These are phyloP conservation scores for Gnomoniopsis sp. DNA, from an alignment of 2,329 filamentous ascomycete species.

Conservation along the genomic window DNA sequence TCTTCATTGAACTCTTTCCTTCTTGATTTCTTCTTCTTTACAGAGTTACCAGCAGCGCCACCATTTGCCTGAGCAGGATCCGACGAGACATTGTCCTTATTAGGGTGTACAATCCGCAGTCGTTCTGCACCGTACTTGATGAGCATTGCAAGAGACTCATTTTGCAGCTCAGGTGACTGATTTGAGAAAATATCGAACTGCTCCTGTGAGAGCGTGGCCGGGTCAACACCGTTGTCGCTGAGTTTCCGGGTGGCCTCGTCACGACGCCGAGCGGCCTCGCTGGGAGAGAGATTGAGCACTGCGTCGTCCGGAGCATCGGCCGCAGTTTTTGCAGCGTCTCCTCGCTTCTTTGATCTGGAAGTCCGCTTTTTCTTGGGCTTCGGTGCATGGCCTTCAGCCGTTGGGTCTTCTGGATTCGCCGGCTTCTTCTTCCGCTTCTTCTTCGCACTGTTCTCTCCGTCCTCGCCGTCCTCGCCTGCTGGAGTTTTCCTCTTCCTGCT, in stretches of 20 bases:
- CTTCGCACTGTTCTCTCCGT: constrained; percentile 20
- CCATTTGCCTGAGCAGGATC: constrained; percentile 15
- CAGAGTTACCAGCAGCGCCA: constrained; percentile 20
- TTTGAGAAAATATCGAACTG: constrained; percentile 60
- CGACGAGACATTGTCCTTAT: constrained; percentile 28
- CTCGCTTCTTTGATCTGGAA: constrained; percentile 13
- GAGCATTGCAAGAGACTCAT: constrained; percentile 53
- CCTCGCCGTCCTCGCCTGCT: constrained; percentile 3
- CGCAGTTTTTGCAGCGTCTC: constrained; percentile 13
- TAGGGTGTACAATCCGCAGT: constrained; percentile 54
- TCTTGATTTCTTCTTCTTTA: constrained; percentile 25
- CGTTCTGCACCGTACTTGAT: constrained; percentile 55
- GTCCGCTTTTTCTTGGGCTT: constrained; percentile 21
- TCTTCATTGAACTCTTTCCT: constrained; percentile 26
- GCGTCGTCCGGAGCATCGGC: constrained; percentile 24
- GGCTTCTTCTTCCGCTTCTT: constrained; percentile 29
- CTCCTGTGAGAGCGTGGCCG: constrained; percentile 47
- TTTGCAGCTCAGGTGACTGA: constrained; percentile 53
- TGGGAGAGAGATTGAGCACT: constrained; percentile 38
- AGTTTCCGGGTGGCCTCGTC: constrained; percentile 48
- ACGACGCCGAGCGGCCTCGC: constrained; percentile 47
- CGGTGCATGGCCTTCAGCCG: constrained; percentile 15
- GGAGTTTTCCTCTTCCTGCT: constrained; percentile 23
- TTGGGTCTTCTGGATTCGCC: constrained; percentile 12
- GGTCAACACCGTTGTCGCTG: constrained; percentile 44